These are phyloP conservation scores for Candida sojae DNA, from an alignment of 1,139 yeast species.

Conservation along the genomic window DNA sequence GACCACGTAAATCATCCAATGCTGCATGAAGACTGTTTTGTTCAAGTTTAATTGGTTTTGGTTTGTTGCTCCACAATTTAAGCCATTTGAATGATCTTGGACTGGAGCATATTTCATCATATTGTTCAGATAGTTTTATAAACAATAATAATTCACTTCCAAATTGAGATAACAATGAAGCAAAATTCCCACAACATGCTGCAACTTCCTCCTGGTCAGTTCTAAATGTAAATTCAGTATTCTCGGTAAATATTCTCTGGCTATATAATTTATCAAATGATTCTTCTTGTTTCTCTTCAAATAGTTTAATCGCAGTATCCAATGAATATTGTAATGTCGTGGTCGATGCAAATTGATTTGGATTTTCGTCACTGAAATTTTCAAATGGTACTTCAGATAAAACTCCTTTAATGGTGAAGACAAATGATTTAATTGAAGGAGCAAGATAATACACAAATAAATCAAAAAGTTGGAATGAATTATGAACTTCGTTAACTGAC, in stretches of 20 bases:
- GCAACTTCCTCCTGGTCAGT: slow-evolving; percentile 80
- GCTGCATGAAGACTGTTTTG: slow-evolving; percentile 37
- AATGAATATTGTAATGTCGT: slow-evolving; percentile 52
- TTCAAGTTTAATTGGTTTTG: not conserved
- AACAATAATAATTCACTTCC: slow-evolving; percentile 58
- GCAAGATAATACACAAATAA: slow-evolving; percentile 68
- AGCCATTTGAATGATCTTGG: slow-evolving; percentile 54
- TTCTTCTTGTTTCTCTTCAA: slow-evolving; percentile 54
- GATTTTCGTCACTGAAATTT: slow-evolving; percentile 24
- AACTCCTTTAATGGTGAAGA: slow-evolving; percentile 64
- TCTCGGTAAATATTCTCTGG: slow-evolving; percentile 52
- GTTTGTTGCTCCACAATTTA: slow-evolving; percentile 42
- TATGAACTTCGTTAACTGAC: slow-evolving; percentile 8
- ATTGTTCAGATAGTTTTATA: slow-evolving; percentile 47
- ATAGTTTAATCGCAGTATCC: slow-evolving; percentile 52
- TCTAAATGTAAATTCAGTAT: slow-evolving; percentile 40
- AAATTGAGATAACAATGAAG: slow-evolving; percentile 63
- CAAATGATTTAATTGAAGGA: slow-evolving; percentile 70
- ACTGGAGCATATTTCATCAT: slow-evolving; percentile 27
- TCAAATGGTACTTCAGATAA: slow-evolving; percentile 63
- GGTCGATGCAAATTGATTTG: slow-evolving; percentile 36
- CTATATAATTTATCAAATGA: slow-evolving; percentile 61
- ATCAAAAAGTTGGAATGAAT: slow-evolving; percentile 52
- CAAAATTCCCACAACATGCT: slow-evolving; percentile 82
- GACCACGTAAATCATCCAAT: slow-evolving; percentile 33